These are phyloP conservation scores for Gossypium thurberi DNA, from an alignment of 345 rosid genomes.

Conservation along the genomic window DNA sequence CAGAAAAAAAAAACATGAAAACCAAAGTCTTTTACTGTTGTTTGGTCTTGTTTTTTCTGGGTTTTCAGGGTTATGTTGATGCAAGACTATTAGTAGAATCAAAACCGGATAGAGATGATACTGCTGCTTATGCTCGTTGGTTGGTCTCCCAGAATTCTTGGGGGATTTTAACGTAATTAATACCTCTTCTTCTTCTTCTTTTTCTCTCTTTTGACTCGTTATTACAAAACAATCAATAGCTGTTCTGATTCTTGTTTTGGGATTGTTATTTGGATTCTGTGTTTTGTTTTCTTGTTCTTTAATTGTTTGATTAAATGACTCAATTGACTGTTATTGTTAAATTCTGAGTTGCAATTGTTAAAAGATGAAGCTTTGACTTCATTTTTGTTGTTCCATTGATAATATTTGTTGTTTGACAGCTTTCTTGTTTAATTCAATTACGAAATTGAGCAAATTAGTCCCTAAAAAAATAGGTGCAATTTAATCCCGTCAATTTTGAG, in stretches of 20 bases:
- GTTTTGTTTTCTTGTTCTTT: not conserved
- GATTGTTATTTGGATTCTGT: not conserved
- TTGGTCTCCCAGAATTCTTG: constrained; percentile 13
- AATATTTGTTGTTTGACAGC: not conserved
- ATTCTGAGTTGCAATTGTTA: not conserved
- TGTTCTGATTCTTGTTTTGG: constrained; percentile 1
- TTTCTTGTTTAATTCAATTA: no score
- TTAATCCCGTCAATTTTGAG: no score
- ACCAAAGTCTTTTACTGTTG: not conserved
- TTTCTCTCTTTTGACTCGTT: not conserved
- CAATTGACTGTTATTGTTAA: not conserved
- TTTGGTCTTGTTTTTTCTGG: not conserved
- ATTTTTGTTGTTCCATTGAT: not conserved
- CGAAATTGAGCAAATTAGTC: no score
- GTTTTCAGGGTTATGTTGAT: not conserved
- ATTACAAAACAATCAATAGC: not conserved
- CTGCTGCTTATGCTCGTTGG: constrained; percentile 11
- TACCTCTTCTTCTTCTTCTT: no score
- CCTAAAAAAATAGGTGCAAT: no score
- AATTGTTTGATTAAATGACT: not conserved
- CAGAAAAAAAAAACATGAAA: not conserved
- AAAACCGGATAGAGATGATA: constrained; percentile 12
- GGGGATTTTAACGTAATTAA: constrained; percentile 10
- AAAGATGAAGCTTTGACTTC: not conserved
- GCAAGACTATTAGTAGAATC: constrained; percentile 3